Conservation (phyloP, 1,139 yeast genomes). For the Nakaseomyces sp. region DNA sequence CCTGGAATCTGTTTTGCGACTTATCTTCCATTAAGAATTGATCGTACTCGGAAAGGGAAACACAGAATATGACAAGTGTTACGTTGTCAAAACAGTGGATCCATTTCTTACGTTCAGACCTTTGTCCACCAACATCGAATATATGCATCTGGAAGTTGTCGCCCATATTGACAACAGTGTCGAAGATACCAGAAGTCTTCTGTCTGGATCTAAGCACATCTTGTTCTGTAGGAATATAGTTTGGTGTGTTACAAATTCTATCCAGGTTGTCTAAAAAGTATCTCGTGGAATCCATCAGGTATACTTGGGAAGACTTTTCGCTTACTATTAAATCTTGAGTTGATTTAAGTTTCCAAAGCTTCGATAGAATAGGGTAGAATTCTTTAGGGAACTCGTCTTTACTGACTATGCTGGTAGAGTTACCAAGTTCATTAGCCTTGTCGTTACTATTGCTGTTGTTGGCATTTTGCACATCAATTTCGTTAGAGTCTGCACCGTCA, state of each 20-base stretch:
- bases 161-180: conserved; percentile 70
- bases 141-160: conserved; percentile 60
- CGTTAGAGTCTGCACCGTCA: conserved; percentile 15
- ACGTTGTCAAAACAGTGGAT: conserved; percentile 92
- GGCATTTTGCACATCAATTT: not conserved
- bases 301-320: conserved; percentile 59
- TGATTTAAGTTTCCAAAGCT: conserved; percentile 51
- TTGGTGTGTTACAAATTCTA: conserved; percentile 46
- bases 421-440: not conserved
- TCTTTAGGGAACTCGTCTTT: conserved; percentile 21
- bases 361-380: conserved; percentile 40
- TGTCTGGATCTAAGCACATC: conserved; percentile 84
- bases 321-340: conserved; percentile 50
- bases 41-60: conserved; percentile 83
- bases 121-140: conserved; percentile 90
- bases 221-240: conserved; percentile 62
- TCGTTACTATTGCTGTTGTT: not conserved
- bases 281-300: conserved; percentile 77
- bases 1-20: conserved; percentile 73
- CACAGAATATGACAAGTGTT: conserved; percentile 80
- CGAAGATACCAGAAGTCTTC: conserved; percentile 88
- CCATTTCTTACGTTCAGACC: conserved; percentile 92
- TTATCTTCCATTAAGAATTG: conserved; percentile 77
- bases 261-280: conserved; percentile 66
- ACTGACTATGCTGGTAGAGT: conserved; percentile 5